Evolutionary conservation across 176 grass and related monocot genomes (phyloP), one percentile per base, ranked within the genome.

Genomic region (Paspalum vaginatum): DNA sequence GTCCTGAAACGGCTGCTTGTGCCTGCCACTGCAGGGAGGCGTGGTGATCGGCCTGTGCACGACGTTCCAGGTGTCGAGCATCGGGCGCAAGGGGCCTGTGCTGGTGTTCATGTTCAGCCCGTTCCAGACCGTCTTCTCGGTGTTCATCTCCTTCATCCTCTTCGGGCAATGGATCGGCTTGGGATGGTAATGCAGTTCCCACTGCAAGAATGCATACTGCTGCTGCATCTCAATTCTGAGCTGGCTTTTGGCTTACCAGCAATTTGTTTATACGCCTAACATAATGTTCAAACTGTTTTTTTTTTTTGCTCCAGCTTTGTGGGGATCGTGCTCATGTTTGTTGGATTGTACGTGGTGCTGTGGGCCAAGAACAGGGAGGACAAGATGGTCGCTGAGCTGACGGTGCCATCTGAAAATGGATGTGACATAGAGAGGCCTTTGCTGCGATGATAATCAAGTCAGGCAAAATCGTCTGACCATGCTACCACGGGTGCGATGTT

Each of bases 321-420:
- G 14, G 92, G 88, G 44, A 85, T 89, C 8, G 52, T 87, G 16
- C 86, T 94, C 54, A 89, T 94, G 92, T 91, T 91, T 80, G 41
- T 77, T 38, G 92, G 92, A 56, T 83, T 94, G n/a, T 89, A 91
- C 60, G 54, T 87, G 25, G 79, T 94, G 61, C 50, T 94, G 25
- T 94, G 83, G 86, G 85, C 88, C 10, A 94, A 90, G 82, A 91
- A 81, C 44, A 63, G 49, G 21, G 85, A 87, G 75, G 84, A 64
- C 70, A 68, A 75, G 22, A 79, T 74, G 84, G 39, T 81, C 21
- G 20, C 59, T 27, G 70, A 75, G 26, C 61, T 80, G 22, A 47
- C 14, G 11, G n/a, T 2, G 3, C 61, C 70, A 4, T 49, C 72
- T 40, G 76, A 56, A 46, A 24, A 49, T 51, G 84, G 67, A 75